A percentile compares a stretch with the other conserved stretches of the same genome.
Conservation (phyloP, 441 rosid species). For the Cnidoscolus chayamansa region DNA sequence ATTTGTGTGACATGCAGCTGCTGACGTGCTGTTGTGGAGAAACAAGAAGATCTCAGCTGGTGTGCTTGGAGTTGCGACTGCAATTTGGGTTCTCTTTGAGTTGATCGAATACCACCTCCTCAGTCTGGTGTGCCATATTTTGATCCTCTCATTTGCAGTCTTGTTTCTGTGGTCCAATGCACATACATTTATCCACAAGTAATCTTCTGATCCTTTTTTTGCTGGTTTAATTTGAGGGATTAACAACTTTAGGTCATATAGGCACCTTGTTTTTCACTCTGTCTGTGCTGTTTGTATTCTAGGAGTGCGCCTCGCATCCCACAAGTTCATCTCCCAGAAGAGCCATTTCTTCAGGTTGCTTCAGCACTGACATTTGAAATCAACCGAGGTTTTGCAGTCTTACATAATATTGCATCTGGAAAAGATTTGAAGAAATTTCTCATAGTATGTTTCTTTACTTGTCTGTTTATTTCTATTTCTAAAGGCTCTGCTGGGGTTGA, state of each 20-base stretch:
- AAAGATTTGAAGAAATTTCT: conserved; percentile 70
- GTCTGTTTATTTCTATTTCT: not conserved
- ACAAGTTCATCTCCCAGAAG: conserved; percentile 65
- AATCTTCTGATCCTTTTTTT: conserved; percentile 12
- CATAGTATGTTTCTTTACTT: conserved; percentile 40
- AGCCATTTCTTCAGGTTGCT: conserved; percentile 55
- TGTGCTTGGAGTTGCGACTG: conserved; percentile 66
- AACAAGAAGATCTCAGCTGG: conserved; percentile 77
- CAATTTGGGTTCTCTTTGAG: conserved; percentile 69
- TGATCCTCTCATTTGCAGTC: conserved; percentile 54
- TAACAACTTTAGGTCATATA: not conserved
- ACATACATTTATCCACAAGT: conserved; percentile 71
- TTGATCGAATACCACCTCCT: conserved; percentile 64
- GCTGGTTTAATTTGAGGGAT: not conserved
- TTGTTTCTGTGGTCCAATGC: conserved; percentile 82
- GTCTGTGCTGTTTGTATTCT: conserved; percentile 1
- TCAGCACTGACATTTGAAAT: conserved; percentile 53
- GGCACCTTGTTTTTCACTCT: too few relatives aligned
- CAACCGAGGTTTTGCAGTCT: conserved; percentile 49
- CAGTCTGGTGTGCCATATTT: conserved; percentile 60
- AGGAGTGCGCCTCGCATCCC: conserved; percentile 74
- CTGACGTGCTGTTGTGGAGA: conserved; percentile 87
- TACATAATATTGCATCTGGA: conserved; percentile 62
- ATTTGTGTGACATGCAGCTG: conserved; percentile 24
- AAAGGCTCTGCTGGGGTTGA: not conserved